These are phyloP conservation scores for Candida sonorensis DNA, from an alignment of 805 yeast genomes.

Conservation along the genomic window DNA sequence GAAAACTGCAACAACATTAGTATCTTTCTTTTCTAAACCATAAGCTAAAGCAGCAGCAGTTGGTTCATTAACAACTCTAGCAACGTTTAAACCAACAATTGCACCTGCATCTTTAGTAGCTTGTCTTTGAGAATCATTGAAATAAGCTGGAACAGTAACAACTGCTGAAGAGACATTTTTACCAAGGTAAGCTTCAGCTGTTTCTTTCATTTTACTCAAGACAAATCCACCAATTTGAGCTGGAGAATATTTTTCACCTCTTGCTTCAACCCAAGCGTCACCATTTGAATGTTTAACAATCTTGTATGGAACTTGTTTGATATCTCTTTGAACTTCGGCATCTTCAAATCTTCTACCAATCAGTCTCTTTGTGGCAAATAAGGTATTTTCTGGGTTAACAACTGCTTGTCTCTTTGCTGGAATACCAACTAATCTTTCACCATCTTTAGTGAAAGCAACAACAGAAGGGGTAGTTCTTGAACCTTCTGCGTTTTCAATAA, in stretches of 20 bases:
- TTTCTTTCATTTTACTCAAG: conserved; percentile 96
- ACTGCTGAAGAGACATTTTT: conserved; percentile 85
- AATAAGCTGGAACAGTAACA: conserved; percentile 86
- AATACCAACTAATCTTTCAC: conserved; percentile 50
- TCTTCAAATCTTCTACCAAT: conserved; percentile 70
- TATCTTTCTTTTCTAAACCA: conserved; percentile 75
- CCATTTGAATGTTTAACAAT: conserved; percentile 55
- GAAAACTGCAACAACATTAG: conserved; percentile 75
- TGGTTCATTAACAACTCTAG: conserved; percentile 87
- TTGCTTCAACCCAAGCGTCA: conserved; percentile 60
- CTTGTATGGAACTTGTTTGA: conserved; percentile 54
- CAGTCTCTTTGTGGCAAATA: conserved; percentile 75
- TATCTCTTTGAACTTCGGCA: conserved; percentile 62
- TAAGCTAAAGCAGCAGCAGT: conserved; percentile 93
- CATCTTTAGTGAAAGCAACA: conserved; percentile 54
- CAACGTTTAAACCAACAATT: conserved; percentile 87
- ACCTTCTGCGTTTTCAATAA: conserved; percentile 74
- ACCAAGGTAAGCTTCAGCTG: conserved; percentile 89
- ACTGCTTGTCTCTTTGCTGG: conserved; percentile 75
- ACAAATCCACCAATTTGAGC: conserved; percentile 67
- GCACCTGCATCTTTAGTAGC: conserved; percentile 97
- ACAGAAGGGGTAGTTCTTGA: conserved; percentile 75
- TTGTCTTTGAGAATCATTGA: conserved; percentile 88
- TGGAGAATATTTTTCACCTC: conserved; percentile 49
- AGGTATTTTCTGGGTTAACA: conserved; percentile 69